Evolutionary conservation across 805 yeast species (phyloP), one percentile per base, ranked within the genome.

Genomic region (Debaryomyces tyrocola): DNA sequence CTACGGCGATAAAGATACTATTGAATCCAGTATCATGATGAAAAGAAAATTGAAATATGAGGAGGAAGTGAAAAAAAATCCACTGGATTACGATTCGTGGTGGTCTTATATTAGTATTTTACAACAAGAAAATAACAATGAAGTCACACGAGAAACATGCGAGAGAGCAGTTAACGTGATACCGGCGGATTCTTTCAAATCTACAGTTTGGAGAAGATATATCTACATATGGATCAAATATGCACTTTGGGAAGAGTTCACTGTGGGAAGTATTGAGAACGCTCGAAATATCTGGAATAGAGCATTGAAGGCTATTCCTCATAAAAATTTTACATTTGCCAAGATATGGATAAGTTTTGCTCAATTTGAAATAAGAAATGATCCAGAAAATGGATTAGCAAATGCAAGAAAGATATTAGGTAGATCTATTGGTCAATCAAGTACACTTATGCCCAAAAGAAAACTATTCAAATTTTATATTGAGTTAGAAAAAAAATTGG

Each of bases 31-130:
- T 2, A 70, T 85, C 0, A 49, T 79, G 14, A 51, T 65, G 2
- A 85, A 85, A 55, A 68, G 96, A 47, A 77, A 74, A 49, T 62
- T 71, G 6, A 70, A 69, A 44, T 88, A 86, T 59, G 83, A 84
- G 55, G 60, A 66, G 2, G 69, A 66, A 17, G 54, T 87, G 11
- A 48, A 58, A 6, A 53, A 58, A 9, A 70, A 78, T 43, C 83
- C 89, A 0, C 35, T 46, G 0, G 87, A 88, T 64, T 83, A 81
- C 62, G 94, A 87, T 56, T 67, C 82, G 0, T 91, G 98, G 97
- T 90, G 96, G 92, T 60, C 79, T 0, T 84, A 83, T 56, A 48
- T 89, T 1, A 71, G 77, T 10, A 58, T 88, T 20, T 55, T 82
- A 10, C 77, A 77, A 43, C 72, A 75, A 20, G 58, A 59, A 4